Percentiles rank a stretch among this genome's conserved stretches.
These are phyloP conservation scores for Moricandia arvensis DNA, from an alignment of 345 rosid genomes.

Conservation along the genomic window DNA sequence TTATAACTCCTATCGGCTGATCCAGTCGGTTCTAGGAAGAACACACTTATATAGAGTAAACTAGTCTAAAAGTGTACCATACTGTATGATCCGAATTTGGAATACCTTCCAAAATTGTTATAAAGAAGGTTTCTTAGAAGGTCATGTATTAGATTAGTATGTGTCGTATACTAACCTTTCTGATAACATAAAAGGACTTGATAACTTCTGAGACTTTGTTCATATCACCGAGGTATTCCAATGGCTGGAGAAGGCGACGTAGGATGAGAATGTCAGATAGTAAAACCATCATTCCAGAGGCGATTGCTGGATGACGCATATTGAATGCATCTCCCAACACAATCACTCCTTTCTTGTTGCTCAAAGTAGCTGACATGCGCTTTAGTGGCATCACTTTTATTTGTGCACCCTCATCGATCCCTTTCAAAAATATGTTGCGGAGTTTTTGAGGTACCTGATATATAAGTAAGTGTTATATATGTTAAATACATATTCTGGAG, in stretches of 20 bases:
- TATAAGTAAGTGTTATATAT: neutral
- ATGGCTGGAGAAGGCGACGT: constrained; percentile 44
- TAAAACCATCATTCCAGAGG: constrained; percentile 59
- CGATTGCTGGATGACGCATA: constrained; percentile 54
- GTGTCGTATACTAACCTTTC: constrained; percentile 41
- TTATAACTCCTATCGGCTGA: too few species aligned
- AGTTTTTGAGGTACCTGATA: constrained; percentile 41
- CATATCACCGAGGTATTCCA: constrained; percentile 40
- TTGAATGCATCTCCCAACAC: constrained; percentile 57
- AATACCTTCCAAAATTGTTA: too few species aligned
- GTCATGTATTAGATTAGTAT: neutral
- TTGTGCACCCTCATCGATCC: constrained; percentile 40
- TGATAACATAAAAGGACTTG: constrained; percentile 49
- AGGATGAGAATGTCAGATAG: constrained; percentile 52
- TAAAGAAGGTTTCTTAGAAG: neutral
- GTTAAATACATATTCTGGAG: neutral
- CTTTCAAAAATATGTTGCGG: constrained; percentile 41
- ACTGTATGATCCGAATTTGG: too few species aligned
- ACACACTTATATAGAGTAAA: too few species aligned
- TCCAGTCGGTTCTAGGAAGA: too few species aligned
- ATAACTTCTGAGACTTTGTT: constrained; percentile 37
- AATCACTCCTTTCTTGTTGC: constrained; percentile 48
- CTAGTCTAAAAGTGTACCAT: too few species aligned
- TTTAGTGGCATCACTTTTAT: constrained; percentile 44
- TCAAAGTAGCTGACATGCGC: constrained; percentile 45